Evolutionary conservation across 1,139 yeast genomes (phyloP).

Genomic region (Yamadazyma trypodendri): DNA sequence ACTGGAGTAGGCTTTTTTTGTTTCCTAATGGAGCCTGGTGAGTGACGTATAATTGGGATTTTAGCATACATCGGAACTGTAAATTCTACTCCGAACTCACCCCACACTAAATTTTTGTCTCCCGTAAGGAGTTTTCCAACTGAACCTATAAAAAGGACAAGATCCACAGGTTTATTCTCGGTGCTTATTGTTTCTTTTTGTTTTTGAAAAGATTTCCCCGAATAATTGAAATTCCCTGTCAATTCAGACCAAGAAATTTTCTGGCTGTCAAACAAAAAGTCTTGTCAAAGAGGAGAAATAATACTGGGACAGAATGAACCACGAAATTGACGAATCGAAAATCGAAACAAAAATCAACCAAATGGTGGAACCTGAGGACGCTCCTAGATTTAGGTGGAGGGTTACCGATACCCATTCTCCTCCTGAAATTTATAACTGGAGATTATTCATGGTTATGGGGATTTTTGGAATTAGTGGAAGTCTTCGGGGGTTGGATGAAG

Average conservation of each 20-base stretch:
- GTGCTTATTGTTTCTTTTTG: neutral
- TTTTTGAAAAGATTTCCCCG: neutral
- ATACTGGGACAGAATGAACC: neutral
- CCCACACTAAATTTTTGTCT: too few relatives aligned
- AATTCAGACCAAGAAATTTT: neutral
- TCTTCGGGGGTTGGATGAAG: slow-evolving; percentile 65
- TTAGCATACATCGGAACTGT: too few relatives aligned
- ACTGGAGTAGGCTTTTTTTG: too few relatives aligned
- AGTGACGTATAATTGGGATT: too few relatives aligned
- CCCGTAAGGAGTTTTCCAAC: too few relatives aligned
- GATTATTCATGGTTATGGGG: slow-evolving; percentile 46
- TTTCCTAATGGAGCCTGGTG: too few relatives aligned
- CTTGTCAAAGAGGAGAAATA: neutral
- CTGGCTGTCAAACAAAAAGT: neutral
- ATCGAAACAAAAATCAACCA: slow-evolving; percentile 1
- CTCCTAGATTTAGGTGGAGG: slow-evolving; percentile 25
- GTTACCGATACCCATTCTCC: slow-evolving; percentile 42
- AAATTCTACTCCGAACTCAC: too few relatives aligned
- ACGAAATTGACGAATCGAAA: slow-evolving; percentile 7
- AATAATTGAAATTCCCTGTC: too few relatives aligned
- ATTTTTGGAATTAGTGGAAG: slow-evolving; percentile 60
- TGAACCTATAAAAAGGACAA: too few relatives aligned
- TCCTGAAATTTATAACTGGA: slow-evolving; percentile 47
- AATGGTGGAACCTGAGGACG: neutral
- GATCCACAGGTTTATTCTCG: too few relatives aligned